Evolutionary conservation across 2,329 filamentous ascomycete species (phyloP).

Genomic region (Fusarium nanum): DNA sequence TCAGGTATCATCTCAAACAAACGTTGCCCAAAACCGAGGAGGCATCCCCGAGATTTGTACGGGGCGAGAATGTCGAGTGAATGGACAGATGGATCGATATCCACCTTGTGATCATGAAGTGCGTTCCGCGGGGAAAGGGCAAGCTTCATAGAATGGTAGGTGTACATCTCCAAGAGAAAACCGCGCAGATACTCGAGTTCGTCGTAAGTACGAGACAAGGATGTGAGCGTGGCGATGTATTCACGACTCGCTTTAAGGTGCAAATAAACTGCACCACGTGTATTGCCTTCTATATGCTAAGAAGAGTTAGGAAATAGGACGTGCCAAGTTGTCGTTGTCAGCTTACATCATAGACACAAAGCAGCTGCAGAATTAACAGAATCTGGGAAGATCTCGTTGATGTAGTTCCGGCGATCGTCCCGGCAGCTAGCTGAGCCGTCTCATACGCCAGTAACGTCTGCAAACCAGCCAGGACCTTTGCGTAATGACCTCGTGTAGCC

Average conservation of each 20-base stretch:
- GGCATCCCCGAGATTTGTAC: not conserved
- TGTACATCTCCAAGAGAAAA: conserved; percentile 6
- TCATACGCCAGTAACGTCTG: conserved; percentile 4
- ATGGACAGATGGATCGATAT: not conserved
- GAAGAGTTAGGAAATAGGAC: fast-evolving
- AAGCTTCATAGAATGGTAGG: conserved; percentile 3
- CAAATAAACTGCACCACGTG: not conserved
- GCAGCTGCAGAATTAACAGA: not conserved
- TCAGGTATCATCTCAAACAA: conserved; percentile 8
- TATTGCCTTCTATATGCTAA: conserved; percentile 1
- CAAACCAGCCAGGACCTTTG: not conserved
- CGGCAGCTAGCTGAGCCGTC: not conserved
- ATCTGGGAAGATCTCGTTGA: not conserved
- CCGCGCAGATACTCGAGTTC: not conserved
- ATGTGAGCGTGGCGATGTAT: not conserved
- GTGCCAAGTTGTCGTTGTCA: fast-evolving
- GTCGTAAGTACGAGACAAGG: not conserved
- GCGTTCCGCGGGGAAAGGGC: conserved; percentile 3
- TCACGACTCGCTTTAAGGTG: conserved; percentile 9
- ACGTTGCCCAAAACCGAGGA: not conserved
- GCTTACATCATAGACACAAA: conserved; percentile 20
- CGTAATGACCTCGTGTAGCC: conserved; percentile 7
- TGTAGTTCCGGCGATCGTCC: not conserved
- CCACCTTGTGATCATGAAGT: not conserved
- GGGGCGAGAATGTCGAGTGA: conserved; percentile 1